Percentiles rank a stretch among this genome's conserved stretches.
Conservation (phyloP, 2,329 filamentous ascomycete genomes). For the Alternaria ethzedia region DNA sequence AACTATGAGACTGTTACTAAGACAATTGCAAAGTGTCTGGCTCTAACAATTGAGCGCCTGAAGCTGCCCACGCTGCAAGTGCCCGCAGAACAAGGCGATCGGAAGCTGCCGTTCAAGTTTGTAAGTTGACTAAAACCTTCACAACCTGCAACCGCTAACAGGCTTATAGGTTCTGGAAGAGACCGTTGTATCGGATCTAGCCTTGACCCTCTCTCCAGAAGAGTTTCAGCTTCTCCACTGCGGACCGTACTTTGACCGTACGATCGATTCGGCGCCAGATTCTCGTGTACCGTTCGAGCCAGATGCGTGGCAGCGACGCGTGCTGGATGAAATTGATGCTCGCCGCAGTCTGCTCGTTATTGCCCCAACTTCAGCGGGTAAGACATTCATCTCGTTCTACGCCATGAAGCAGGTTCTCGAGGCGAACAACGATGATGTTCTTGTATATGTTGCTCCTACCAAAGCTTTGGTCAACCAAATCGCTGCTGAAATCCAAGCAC, state of each 20-base stretch:
- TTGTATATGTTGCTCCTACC: constrained; percentile 82
- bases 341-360: constrained; percentile 76
- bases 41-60: constrained; percentile 48
- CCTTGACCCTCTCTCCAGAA: constrained; percentile 51
- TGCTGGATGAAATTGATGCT: constrained; percentile 75
- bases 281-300: constrained; percentile 74
- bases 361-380: constrained; percentile 79
- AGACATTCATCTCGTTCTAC: constrained; percentile 85
- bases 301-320: constrained; percentile 77
- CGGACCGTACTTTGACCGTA: constrained; percentile 77
- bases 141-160: background rate
- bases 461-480: constrained; percentile 87
- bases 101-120: constrained; percentile 54
- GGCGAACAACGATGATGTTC: constrained; percentile 69
- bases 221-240: constrained; percentile 73
- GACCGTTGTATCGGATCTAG: constrained; percentile 31
- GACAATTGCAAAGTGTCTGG: constrained; percentile 39
- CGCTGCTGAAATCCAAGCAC: constrained; percentile 76
- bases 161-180: constrained; percentile 20
- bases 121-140: constrained; percentile 2
- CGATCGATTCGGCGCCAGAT: constrained; percentile 72
- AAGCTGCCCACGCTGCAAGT: constrained; percentile 47
- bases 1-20: constrained; percentile 37
- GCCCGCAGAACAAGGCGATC: constrained; percentile 39
- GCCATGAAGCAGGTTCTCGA: constrained; percentile 79